phyloP scores from a whole-genome alignment of 2,329 filamentous ascomycete species.

The Fusarium transvaalense region DNA sequence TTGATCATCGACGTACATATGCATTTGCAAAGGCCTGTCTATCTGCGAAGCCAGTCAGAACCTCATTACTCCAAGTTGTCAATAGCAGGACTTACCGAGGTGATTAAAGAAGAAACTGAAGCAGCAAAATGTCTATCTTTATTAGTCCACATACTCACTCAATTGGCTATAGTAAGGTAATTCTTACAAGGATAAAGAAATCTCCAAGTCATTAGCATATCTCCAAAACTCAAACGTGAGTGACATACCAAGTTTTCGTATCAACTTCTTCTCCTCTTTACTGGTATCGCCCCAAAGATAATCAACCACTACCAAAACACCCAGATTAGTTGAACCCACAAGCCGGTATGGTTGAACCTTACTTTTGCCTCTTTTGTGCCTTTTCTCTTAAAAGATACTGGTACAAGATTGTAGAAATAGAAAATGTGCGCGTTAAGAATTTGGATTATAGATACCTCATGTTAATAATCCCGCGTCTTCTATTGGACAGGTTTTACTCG shows the following conservation, averaged over 20 bases:
- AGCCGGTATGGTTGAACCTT: background rate
- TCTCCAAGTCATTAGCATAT: slow-evolving; percentile 11
- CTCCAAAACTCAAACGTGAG: fast-evolving
- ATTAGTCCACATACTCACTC: background rate
- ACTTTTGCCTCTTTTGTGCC: background rate
- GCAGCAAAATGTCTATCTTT: slow-evolving; percentile 19
- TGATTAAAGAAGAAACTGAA: slow-evolving; percentile 41
- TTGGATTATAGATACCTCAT: background rate
- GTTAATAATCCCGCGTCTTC: slow-evolving; percentile 19
- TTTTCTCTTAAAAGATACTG: no score
- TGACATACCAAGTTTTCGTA: slow-evolving; percentile 28
- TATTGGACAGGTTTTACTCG: slow-evolving; percentile 9
- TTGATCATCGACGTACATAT: background rate
- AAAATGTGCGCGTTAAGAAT: background rate
- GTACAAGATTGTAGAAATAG: background rate
- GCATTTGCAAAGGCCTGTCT: slow-evolving; percentile 37
- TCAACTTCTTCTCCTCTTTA: slow-evolving; percentile 36
- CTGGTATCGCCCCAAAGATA: slow-evolving; percentile 38
- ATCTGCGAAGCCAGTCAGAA: background rate
- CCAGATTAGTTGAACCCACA: background rate
- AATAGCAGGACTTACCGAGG: background rate
- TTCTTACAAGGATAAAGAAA: slow-evolving; percentile 51
- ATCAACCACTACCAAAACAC: slow-evolving; percentile 8
- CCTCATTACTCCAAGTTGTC: fast-evolving
- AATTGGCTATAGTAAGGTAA: fast-evolving